These are phyloP conservation scores for Verticillium nubilum DNA, from an alignment of 2,329 filamentous ascomycete genomes.

Conservation along the genomic window DNA sequence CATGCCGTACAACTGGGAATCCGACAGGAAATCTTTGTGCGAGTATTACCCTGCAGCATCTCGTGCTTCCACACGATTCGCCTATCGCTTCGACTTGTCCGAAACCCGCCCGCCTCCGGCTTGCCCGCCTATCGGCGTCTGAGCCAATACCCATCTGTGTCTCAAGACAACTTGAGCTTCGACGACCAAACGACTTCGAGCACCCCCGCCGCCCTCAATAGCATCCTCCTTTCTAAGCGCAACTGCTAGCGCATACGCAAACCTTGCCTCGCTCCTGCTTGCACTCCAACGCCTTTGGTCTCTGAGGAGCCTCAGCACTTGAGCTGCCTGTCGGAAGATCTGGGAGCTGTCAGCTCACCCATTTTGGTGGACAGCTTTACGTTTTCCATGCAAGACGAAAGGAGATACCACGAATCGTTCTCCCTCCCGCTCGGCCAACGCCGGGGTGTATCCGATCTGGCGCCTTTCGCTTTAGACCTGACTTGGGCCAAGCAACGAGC, in stretches of 20 bases:
- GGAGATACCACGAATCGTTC: slow-evolving; percentile 35
- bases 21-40: slow-evolving; percentile 36
- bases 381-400: slow-evolving; percentile 51
- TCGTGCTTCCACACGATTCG: slow-evolving; percentile 16
- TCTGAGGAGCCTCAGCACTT: slow-evolving; percentile 12
- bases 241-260: not conserved
- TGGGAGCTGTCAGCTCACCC: not conserved
- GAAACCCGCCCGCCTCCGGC: not conserved
- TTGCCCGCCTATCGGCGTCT: not conserved
- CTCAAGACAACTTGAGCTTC: not conserved
- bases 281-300: not conserved
- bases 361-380: slow-evolving; percentile 13
- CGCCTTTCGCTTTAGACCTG: slow-evolving; percentile 50
- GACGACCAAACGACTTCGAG: not conserved
- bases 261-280: not conserved
- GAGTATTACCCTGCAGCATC: slow-evolving; percentile 47
- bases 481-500: slow-evolving; percentile 44
- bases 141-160: not conserved
- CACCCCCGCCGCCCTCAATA: not conserved
- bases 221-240: not conserved
- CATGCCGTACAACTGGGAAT: slow-evolving; percentile 43
- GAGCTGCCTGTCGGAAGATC: not conserved
- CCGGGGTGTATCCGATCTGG: slow-evolving; percentile 51
- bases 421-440: slow-evolving; percentile 49
- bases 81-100: not conserved